These are phyloP conservation scores for Malus orientalis DNA, from an alignment of 306 rosid species.

Conservation along the genomic window DNA sequence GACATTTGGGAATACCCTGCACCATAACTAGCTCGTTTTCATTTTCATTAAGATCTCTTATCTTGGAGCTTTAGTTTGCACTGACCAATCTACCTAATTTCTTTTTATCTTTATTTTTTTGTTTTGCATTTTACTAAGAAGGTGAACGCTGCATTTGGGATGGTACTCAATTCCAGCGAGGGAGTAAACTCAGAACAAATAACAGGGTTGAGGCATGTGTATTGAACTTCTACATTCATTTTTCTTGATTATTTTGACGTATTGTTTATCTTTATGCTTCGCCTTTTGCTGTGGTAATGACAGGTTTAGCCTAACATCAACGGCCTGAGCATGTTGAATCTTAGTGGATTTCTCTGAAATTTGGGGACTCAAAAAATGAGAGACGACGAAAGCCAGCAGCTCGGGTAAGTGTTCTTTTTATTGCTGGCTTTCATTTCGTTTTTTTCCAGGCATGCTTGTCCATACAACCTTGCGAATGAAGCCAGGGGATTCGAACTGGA, in stretches of 20 bases:
- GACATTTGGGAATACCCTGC: slow-evolving; percentile 12
- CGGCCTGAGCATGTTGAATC: slow-evolving; percentile 26
- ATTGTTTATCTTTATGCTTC: slow-evolving; percentile 43
- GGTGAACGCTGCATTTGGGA: slow-evolving; percentile 46
- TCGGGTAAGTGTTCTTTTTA: slow-evolving; percentile 65
- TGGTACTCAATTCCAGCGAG: slow-evolving; percentile 33
- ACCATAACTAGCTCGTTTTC: background rate
- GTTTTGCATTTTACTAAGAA: slow-evolving; percentile 26
- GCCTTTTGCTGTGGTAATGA: slow-evolving; percentile 22
- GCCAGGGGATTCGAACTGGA: slow-evolving; percentile 1
- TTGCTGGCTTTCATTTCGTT: slow-evolving; percentile 65
- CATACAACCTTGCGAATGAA: background rate
- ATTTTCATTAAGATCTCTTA: background rate
- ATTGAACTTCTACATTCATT: background rate
- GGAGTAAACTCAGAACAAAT: slow-evolving; percentile 33
- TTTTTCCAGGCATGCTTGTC: slow-evolving; percentile 34
- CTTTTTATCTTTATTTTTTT: background rate
- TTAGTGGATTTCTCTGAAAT: background rate
- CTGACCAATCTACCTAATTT: slow-evolving; percentile 35
- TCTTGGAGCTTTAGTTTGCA: background rate
- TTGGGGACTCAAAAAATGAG: background rate
- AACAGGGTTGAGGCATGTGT: slow-evolving; percentile 52
- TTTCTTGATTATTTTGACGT: slow-evolving; percentile 4
- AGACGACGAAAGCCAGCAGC: slow-evolving; percentile 50
- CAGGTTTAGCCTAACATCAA: slow-evolving; percentile 50